Evolutionary conservation across 768 basidiomycete species (phyloP), one percentile per base, ranked within the genome.

Genomic region (Gyrodon lividus): DNA sequence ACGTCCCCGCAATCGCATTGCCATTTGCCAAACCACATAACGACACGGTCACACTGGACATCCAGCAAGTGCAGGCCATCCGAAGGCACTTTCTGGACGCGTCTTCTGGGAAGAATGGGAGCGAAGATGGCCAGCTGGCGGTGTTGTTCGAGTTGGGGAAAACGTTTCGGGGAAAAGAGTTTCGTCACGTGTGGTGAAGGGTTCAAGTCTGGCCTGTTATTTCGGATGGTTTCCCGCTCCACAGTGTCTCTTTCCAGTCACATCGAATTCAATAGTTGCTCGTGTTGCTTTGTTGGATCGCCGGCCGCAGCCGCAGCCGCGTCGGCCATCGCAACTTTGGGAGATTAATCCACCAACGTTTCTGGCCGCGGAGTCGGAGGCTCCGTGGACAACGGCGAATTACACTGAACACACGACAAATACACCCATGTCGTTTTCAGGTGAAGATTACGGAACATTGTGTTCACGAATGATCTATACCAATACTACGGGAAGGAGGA

Each of bases 101-200:
- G 6, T 51, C 30, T 2, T 45, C 30, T 4, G 38, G n/a, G 19
- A 51, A 46, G 24, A 48, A 56, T 26, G 51, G 30, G 19, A 31
- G 31, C 9, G 51, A 42, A 5, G 8, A 45, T 30, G 48, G 50
- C 23, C 55, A 49, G 44, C 51, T 65, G 40, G 50, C 59, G 28
- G 42, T 44, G 50, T 24, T 54, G 43, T 67, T 66, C 26, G 52
- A 66, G 23, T 39, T 57, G 5, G 61, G 63, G 35, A 61, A 54
- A 51, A 45, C 48, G 1, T 65, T 50, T 50, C 50, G 35, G 13
- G 65, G 66, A 23, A 58, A 46, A 57, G 9, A 37, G 4, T 66
- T 66, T 48, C 59, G 56, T 8, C 66, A 63, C 19, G 53, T 59
- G 30, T 65, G 65, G 65, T 66, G 31, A 67, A 46, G 20, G 2